Base-by-base conservation (phyloP, 352 stramenopile genomes). In the Pythium plurisporium region DNA sequence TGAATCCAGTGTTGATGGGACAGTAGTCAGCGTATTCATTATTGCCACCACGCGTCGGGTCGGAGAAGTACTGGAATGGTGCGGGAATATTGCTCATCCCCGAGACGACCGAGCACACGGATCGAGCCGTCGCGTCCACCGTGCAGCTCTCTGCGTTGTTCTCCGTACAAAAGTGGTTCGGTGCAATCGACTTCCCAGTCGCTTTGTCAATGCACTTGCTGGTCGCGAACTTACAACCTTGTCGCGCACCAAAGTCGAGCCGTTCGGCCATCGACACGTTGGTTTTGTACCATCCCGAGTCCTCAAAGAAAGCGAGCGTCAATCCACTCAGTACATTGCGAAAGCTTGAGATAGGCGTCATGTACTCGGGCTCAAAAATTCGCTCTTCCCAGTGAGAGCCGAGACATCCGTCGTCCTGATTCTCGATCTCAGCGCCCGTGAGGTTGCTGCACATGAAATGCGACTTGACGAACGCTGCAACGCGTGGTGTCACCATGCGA, bases 301-400 rank as follows among this genome's bases (percentile, higher is more conserved):
- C 84, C 45, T 91, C 76, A 48, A 94, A 91, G 38, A 88, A 94
- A 2, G 84, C 81, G 20, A 94, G 64, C 2, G 84, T 94, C 27
- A 94, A 64, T 0, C 65, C 74, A 19, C 80, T 90, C 29, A 87
- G 70, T 0, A 87, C 67, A 42, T 94, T 92, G 9, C 75, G 79
- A 46, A 82, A 89, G 47, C 80, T 94, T 17, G 79, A 78, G 5
- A 92, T 67, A 0, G 86, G 78, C 4, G 74, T 81, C 83, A 95
- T 93, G 65, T 89, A 87, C 67, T 92, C 81, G 3, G 82, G 65
- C 37, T 93, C 80, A 27, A 94, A 94, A 34, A 94, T 72, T 2
- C 86, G 70, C 58, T 94, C 82, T 38, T 95, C 86, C 83, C 80
- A 94, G 47, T 95, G 86, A 3, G 79, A 91, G 0, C 86, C 86